Percentiles rank a stretch among this genome's conserved stretches.
These are phyloP conservation scores for Gastrolobium villosum DNA, from an alignment of 306 rosid species.

Conservation along the genomic window DNA sequence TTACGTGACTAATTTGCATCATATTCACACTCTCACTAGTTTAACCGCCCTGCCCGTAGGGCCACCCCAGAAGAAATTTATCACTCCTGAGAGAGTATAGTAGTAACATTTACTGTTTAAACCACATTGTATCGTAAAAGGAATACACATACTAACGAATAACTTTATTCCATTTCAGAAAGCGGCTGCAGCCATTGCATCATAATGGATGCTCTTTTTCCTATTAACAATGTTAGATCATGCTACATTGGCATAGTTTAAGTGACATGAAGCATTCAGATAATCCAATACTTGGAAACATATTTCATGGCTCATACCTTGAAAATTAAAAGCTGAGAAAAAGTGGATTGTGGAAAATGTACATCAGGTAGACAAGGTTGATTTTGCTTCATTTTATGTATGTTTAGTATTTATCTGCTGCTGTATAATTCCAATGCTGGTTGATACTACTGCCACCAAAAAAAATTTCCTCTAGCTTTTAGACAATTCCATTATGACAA, in stretches of 20 bases:
- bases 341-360: slow-evolving; percentile 11
- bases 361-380: slow-evolving; percentile 14
- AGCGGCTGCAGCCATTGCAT: slow-evolving; percentile 61
- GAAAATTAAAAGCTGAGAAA: slow-evolving; percentile 29
- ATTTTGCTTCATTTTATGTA: slow-evolving; percentile 11
- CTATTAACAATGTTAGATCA: slow-evolving; percentile 7
- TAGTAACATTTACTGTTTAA: neutral
- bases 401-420: neutral
- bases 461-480: neutral
- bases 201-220: slow-evolving; percentile 38
- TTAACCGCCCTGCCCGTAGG: neutral
- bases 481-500: no score
- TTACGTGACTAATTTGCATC: neutral
- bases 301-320: slow-evolving; percentile 25
- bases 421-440: neutral
- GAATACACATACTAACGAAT: neutral
- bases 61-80: neutral
- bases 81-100: neutral
- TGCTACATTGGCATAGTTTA: slow-evolving; percentile 29
- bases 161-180: slow-evolving; percentile 58
- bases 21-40: neutral
- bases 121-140: neutral
- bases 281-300: slow-evolving; percentile 1
- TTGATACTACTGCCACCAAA: neutral
- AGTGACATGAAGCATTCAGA: neutral